Evolutionary conservation across 2,329 filamentous ascomycete species (phyloP).

Genomic region (Fusarium scirpi): DNA sequence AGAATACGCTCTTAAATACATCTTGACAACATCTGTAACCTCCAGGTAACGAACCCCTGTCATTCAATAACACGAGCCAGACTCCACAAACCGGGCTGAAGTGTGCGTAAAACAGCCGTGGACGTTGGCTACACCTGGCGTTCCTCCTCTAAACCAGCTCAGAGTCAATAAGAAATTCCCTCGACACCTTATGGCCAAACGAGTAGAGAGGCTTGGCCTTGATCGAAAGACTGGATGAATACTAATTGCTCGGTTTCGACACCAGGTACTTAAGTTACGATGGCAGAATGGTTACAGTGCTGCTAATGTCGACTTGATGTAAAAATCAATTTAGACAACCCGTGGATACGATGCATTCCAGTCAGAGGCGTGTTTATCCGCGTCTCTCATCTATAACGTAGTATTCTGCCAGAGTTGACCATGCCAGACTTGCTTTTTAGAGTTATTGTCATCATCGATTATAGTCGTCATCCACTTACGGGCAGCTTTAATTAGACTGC

Average conservation of each 20-base stretch:
- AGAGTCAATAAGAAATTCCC: background rate
- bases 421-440: background rate
- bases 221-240: background rate
- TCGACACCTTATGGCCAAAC: background rate
- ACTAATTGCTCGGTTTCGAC: background rate
- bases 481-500: conserved; percentile 7
- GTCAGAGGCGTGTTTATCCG: background rate
- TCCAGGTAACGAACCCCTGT: background rate
- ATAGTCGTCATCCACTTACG: conserved; percentile 26
- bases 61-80: background rate
- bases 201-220: background rate
- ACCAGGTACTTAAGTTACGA: background rate
- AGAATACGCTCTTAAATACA: background rate
- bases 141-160: background rate
- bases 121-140: background rate
- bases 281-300: background rate
- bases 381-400: background rate
- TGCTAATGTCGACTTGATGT: background rate
- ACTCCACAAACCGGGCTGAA: conserved; percentile 34
- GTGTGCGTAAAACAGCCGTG: conserved; percentile 14
- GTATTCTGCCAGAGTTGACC: background rate
- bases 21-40: background rate
- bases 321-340: background rate
- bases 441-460: conserved; percentile 35
- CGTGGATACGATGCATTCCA: background rate